A percentile compares a stretch with the other conserved stretches of the same genome.
These are phyloP conservation scores for Metschnikowia dekortorum DNA, from an alignment of 805 yeast species.

Conservation along the genomic window DNA sequence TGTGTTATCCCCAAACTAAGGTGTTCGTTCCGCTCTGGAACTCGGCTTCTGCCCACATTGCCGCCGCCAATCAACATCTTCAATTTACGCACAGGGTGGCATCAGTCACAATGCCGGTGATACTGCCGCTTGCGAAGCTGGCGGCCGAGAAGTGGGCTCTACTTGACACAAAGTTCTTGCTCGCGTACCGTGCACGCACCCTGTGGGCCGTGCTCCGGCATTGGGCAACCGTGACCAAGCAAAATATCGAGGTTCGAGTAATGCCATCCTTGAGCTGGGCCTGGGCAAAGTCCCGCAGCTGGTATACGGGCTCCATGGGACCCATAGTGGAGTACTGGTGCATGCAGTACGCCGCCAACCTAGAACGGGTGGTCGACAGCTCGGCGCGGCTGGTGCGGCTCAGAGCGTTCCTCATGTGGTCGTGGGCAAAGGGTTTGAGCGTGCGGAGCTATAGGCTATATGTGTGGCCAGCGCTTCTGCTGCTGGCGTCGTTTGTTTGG, in stretches of 20 bases:
- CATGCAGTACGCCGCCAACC: conserved; percentile 7
- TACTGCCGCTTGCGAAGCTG: not conserved
- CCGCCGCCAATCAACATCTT: conserved; percentile 3
- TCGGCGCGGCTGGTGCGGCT: not conserved
- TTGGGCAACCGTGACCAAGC: not conserved
- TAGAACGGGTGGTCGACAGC: conserved; percentile 9
- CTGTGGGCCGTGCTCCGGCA: not conserved
- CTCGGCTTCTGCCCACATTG: not conserved
- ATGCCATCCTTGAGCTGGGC: not conserved
- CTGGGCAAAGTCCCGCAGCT: not conserved
- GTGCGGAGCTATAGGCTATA: not conserved
- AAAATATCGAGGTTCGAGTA: not conserved
- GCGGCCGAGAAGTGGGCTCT: not conserved
- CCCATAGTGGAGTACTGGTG: conserved; percentile 13
- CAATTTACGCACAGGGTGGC: conserved; percentile 1
- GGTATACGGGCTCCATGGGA: conserved; percentile 6
- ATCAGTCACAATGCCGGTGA: conserved; percentile 1
- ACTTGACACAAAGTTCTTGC: conserved; percentile 5
- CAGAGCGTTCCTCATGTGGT: conserved; percentile 2
- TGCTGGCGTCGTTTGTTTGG: not conserved
- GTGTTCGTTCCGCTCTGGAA: conserved; percentile 1
- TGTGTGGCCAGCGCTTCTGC: conserved; percentile 1
- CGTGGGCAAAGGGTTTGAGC: not conserved
- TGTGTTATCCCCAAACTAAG: not conserved
- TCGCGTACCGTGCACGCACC: conserved; percentile 4